Evolutionary conservation across 2,329 filamentous ascomycete genomes (phyloP), one percentile per base, ranked within the genome.

Genomic region (Monosporascus ibericus): DNA sequence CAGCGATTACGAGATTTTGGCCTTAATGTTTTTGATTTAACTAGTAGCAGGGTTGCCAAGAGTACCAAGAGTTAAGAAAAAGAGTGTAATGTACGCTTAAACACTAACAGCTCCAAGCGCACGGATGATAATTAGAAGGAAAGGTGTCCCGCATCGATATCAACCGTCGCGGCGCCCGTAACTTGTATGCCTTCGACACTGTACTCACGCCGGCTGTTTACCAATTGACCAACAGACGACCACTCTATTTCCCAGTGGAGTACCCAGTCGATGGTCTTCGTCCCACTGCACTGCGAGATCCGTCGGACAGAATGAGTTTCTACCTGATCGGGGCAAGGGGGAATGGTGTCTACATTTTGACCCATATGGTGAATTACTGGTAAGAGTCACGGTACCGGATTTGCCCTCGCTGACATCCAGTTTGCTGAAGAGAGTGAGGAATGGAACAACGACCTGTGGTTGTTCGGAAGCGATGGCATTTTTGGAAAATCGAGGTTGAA

Each of bases 361-460:
- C 17, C 42, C 42, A 17, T 27, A 44, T 17, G 42, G 42, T 15
- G 42, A 44, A n/a, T 25, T 44, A n/a, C 17, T 44, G 24, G 24
- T 18, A 24, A 44, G 42, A 9, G 15, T 27, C 18, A 44, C 24
- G 24, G 22, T 20, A n/a, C n/a, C 6, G 1, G 42, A 44, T 17
- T 6, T 44, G 2, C 7, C 20, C 6, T 44, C 9, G 34, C 58
- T 56, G 3, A 63, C 59, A 27, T n/a, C 5, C 42, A 44, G 24
- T 44, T 44, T 25, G n/a, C 24, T 14, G 24, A 24, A 9, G 8
- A 4, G 25, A 30, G 30, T 3, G 42, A 27, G 42, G 24, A 44
- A 11, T 20, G 24, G 20, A 44, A 14, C 11, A 44, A 44, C 20
- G 24, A 44, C 42, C 20, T 44, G 5, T 30, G 24, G 24, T 7